Conservation (phyloP, 179 eudicot species). For the Spergularia azorica region DNA sequence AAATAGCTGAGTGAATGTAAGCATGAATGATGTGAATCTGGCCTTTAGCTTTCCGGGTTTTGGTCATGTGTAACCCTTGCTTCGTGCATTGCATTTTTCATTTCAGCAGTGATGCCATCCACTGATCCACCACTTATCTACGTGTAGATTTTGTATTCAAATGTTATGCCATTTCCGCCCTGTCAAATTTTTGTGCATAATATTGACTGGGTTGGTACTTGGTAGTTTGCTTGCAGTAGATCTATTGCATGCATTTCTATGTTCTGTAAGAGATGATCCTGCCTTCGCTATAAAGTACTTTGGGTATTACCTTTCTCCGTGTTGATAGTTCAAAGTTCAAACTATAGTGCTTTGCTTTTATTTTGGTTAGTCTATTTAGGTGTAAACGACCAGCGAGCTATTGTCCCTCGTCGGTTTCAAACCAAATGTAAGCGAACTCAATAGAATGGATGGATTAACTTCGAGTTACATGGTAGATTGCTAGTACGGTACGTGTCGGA, state of each 20-base stretch:
- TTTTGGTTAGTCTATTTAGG: too few species aligned
- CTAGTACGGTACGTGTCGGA: too few species aligned
- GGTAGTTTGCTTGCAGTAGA: neutral
- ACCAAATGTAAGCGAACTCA: too few species aligned
- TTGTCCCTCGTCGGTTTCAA: too few species aligned
- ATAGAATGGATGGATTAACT: too few species aligned
- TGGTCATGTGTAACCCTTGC: neutral
- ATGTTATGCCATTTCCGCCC: conserved; percentile 5
- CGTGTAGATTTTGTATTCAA: conserved; percentile 8
- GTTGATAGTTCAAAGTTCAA: too few species aligned
- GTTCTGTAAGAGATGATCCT: neutral
- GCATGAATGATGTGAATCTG: too few species aligned
- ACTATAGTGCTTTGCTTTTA: too few species aligned
- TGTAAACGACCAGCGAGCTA: too few species aligned
- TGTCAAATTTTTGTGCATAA: conserved; percentile 30
- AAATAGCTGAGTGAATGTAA: neutral
- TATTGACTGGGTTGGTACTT: conserved; percentile 18
- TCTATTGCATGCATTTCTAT: neutral
- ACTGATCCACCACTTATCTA: neutral
- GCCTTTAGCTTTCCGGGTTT: neutral
- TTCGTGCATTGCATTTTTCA: neutral
- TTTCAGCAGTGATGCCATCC: neutral
- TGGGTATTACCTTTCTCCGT: neutral
- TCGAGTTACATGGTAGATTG: too few species aligned
- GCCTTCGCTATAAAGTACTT: neutral